Conservation (phyloP, 2,329 filamentous ascomycete species). For the Aspergillus sp. region DNA sequence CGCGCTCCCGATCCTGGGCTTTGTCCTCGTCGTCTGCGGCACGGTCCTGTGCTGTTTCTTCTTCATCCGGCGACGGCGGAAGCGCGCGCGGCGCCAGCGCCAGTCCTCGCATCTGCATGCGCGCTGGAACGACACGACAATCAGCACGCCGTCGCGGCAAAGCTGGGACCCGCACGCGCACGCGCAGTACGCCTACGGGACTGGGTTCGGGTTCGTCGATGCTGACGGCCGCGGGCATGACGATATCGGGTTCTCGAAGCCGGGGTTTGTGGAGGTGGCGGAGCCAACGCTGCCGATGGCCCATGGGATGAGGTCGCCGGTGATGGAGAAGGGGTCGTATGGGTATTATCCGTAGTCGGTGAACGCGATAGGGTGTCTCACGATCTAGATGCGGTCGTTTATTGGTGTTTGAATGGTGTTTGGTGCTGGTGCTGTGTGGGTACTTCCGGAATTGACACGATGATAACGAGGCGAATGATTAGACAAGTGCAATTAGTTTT, state of each 20-base stretch:
- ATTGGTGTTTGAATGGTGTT: too few species aligned
- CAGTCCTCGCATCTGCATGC: conserved; percentile 21
- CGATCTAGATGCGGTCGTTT: too few species aligned
- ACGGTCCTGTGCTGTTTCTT: conserved; percentile 32
- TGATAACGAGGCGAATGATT: too few species aligned
- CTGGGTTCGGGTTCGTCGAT: conserved; percentile 19
- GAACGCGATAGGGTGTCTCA: too few species aligned
- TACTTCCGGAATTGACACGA: too few species aligned
- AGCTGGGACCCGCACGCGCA: conserved; percentile 16
- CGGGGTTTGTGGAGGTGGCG: conserved; percentile 3
- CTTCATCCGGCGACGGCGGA: conserved; percentile 35
- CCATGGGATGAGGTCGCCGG: too few species aligned
- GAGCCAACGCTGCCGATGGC: too few species aligned
- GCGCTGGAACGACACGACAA: conserved; percentile 27
- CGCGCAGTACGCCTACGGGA: conserved; percentile 5
- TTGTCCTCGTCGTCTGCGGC: conserved; percentile 27
- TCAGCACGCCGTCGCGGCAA: conserved; percentile 19
- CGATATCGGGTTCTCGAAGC: conserved; percentile 11
- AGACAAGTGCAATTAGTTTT: too few species aligned
- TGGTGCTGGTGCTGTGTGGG: too few species aligned
- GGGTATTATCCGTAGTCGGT: too few species aligned
- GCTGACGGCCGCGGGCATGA: conserved; percentile 18
- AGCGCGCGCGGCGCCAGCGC: conserved; percentile 20
- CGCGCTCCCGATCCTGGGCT: conserved; percentile 35
- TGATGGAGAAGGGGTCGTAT: too few species aligned